A percentile compares a stretch with the other conserved stretches of the same genome.
These are phyloP conservation scores for Boletus sp. DNA, from an alignment of 768 basidiomycete genomes.

Conservation along the genomic window DNA sequence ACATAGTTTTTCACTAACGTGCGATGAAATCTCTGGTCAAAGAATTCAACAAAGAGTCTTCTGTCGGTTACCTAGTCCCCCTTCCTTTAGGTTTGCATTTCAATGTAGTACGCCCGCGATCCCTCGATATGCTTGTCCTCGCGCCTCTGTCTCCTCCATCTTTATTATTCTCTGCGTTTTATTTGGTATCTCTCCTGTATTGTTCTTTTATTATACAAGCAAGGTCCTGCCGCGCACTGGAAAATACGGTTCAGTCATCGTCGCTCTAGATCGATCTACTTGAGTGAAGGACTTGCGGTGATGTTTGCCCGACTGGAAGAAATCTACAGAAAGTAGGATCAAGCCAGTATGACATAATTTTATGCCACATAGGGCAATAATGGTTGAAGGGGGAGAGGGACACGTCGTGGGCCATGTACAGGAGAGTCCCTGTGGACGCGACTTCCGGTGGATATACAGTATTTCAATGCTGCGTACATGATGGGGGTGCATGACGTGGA, in stretches of 20 bases:
- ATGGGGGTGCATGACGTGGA: background rate
- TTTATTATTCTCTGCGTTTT: constrained; percentile 27
- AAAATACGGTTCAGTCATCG: background rate
- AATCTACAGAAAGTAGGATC: background rate
- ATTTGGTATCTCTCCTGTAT: constrained; percentile 30
- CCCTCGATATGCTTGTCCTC: constrained; percentile 28
- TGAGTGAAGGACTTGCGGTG: no score
- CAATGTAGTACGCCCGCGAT: constrained; percentile 30
- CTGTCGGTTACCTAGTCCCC: constrained; percentile 6
- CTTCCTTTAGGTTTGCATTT: constrained; percentile 7
- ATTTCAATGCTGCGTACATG: background rate
- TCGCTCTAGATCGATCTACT: no score
- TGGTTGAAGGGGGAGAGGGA: constrained; percentile 5
- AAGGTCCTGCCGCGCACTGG: background rate
- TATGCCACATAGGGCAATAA: background rate
- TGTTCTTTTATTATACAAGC: constrained; percentile 21
- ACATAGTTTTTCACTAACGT: background rate
- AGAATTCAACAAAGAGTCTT: background rate
- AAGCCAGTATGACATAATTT: background rate
- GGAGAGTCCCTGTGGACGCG: background rate
- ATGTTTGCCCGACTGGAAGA: background rate
- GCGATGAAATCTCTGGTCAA: background rate
- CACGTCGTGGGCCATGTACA: background rate
- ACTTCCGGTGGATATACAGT: background rate
- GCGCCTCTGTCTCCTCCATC: constrained; percentile 6